Percentiles rank a stretch among this genome's conserved stretches.
Evolutionary conservation across 768 basidiomycete genomes (phyloP).

Genomic region (Saitozyma podzolica): DNA sequence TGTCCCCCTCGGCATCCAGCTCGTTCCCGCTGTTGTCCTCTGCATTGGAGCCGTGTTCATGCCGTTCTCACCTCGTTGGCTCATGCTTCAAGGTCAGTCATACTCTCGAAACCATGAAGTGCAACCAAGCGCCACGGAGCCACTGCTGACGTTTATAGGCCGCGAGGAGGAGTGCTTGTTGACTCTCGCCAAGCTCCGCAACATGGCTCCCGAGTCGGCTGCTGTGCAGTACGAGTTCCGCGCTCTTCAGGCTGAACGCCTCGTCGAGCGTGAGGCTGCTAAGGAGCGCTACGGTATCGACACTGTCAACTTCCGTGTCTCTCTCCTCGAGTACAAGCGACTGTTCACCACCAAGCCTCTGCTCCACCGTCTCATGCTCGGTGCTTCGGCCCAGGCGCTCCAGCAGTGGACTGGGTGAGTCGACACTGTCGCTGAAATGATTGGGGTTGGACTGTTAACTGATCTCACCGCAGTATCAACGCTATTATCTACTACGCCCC

Average conservation of each 20-base stretch:
- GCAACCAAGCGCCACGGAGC: background rate
- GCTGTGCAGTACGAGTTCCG: slow-evolving; percentile 60
- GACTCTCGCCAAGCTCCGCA: slow-evolving; percentile 65
- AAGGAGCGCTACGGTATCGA: slow-evolving; percentile 53
- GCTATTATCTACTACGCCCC: slow-evolving; percentile 71
- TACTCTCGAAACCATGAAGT: background rate
- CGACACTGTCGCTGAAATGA: background rate
- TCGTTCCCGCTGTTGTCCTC: slow-evolving; percentile 71
- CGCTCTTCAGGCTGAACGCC: slow-evolving; percentile 65
- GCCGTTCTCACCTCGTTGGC: slow-evolving; percentile 73
- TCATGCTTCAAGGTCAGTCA: slow-evolving; percentile 60
- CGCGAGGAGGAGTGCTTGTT: slow-evolving; percentile 71
- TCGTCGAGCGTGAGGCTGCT: slow-evolving; percentile 72
- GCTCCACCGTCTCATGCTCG: slow-evolving; percentile 61
- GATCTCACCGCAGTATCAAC: slow-evolving; percentile 15
- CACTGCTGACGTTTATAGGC: slow-evolving; percentile 54
- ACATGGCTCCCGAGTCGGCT: slow-evolving; percentile 62
- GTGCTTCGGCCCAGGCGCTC: slow-evolving; percentile 72
- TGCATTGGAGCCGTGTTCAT: slow-evolving; percentile 71
- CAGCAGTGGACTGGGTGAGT: slow-evolving; percentile 73
- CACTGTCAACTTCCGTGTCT: slow-evolving; percentile 61
- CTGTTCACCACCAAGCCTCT: slow-evolving; percentile 59
- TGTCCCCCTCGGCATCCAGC: slow-evolving; percentile 70
- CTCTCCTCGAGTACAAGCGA: slow-evolving; percentile 64
- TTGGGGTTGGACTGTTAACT: background rate